Evolutionary conservation across 2,329 filamentous ascomycete genomes (phyloP).

Genomic region (Microsporum ferrugineum): DNA sequence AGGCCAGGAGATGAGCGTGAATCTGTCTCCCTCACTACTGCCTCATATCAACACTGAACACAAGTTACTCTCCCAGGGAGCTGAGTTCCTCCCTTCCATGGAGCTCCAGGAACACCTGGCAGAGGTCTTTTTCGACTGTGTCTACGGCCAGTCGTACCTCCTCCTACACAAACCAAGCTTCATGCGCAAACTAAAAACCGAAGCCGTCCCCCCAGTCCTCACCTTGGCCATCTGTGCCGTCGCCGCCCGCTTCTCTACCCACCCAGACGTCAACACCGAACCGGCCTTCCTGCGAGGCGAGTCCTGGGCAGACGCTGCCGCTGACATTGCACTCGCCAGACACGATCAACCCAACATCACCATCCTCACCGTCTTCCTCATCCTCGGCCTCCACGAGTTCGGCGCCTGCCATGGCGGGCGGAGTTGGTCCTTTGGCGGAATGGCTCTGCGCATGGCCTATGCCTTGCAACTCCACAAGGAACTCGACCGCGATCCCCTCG

Average conservation of each 20-base stretch:
- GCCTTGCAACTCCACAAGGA: slow-evolving; percentile 89
- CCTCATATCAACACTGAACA: slow-evolving; percentile 60
- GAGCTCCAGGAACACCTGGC: slow-evolving; percentile 89
- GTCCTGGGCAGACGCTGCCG: slow-evolving; percentile 77
- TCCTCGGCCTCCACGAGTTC: slow-evolving; percentile 87
- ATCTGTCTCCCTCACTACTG: slow-evolving; percentile 44
- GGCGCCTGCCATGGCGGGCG: slow-evolving; percentile 92
- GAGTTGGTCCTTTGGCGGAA: slow-evolving; percentile 90
- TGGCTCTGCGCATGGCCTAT: slow-evolving; percentile 94
- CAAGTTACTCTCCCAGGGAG: slow-evolving; percentile 67
- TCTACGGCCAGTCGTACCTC: slow-evolving; percentile 92
- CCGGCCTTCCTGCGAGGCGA: slow-evolving; percentile 81
- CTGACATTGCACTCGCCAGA: slow-evolving; percentile 72
- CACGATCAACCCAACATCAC: slow-evolving; percentile 96
- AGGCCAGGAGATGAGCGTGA: slow-evolving; percentile 20
- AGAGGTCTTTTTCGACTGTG: slow-evolving; percentile 88
- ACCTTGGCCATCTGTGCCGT: slow-evolving; percentile 90
- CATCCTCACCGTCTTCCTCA: slow-evolving; percentile 77
- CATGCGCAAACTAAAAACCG: slow-evolving; percentile 67
- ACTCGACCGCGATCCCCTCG: slow-evolving; percentile 65
- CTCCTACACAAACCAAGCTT: slow-evolving; percentile 94
- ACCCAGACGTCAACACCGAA: slow-evolving; percentile 64
- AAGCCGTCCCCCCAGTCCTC: slow-evolving; percentile 75
- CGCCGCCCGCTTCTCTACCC: slow-evolving; percentile 86
- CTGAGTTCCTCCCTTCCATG: slow-evolving; percentile 67